A percentile compares a stretch with the other conserved stretches of the same genome.
Evolutionary conservation across 2,329 filamentous ascomycete species (phyloP).

Genomic region (Capronia americana): DNA sequence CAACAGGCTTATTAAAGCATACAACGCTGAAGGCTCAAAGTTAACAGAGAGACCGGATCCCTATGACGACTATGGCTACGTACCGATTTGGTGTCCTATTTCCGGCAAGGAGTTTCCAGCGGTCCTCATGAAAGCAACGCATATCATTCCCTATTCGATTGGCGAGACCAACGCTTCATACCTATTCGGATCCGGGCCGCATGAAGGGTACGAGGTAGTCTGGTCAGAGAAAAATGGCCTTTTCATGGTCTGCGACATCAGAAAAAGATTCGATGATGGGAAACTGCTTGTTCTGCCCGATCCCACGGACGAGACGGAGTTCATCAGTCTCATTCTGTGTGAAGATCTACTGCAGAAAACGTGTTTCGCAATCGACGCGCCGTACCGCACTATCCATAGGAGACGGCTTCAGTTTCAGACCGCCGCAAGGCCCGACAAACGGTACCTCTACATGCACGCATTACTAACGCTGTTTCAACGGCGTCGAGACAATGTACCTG

Average conservation of each 20-base stretch:
- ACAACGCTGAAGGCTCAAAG: conserved; percentile 1
- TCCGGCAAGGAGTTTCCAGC: neutral
- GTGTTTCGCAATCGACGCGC: conserved; percentile 14
- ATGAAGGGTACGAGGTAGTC: conserved; percentile 16
- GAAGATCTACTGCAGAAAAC: conserved; percentile 12
- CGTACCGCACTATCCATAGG: conserved; percentile 12
- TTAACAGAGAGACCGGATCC: neutral
- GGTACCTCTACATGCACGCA: conserved; percentile 18
- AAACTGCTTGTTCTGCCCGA: conserved; percentile 21
- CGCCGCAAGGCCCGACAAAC: conserved; percentile 20
- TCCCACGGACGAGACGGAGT: conserved; percentile 21
- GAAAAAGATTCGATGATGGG: conserved; percentile 18
- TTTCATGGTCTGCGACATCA: conserved; percentile 7
- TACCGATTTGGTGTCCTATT: conserved; percentile 15
- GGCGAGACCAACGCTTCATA: conserved; percentile 16
- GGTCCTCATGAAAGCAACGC: conserved; percentile 4
- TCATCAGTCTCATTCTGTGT: conserved; percentile 18
- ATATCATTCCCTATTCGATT: conserved; percentile 19
- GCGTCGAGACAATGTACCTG: neutral
- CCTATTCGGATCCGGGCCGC: conserved; percentile 10
- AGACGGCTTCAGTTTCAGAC: conserved; percentile 24
- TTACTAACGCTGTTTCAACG: conserved; percentile 17
- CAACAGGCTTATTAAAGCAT: conserved; percentile 18
- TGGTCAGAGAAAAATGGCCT: conserved; percentile 24
- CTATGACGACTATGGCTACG: neutral